Base-by-base conservation (phyloP, 2,329 filamentous ascomycete genomes). In the Cephalotrichum gorgonifer region DNA sequence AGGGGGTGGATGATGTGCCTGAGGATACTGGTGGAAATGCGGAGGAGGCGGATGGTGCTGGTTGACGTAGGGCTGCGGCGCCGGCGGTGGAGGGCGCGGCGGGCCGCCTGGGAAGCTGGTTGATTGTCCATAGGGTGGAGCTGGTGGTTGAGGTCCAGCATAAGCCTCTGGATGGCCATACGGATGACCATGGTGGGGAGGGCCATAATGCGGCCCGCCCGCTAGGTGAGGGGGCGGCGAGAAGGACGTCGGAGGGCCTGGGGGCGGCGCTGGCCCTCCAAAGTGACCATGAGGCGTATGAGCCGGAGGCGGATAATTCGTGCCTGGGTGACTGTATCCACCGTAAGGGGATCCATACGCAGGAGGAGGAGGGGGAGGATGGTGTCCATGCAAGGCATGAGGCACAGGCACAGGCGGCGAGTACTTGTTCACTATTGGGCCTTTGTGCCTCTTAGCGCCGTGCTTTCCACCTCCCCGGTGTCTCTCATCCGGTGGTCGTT, bases 401-500 rank as follows among this genome's bases (percentile, higher is more conserved):
- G n/a, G 45, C 28, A 56, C 56, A 9, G 57, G 53, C 3, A 54
- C 53, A 38, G 54, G 55, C 43, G 61, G 64, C 8, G 58, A 54
- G 48, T 66, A 66, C 55, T 65, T 66, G 43, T 63, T 66, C 53
- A 60, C 65, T 48, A 61, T 62, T 35, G 61, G 60, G 3, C 59
- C 64, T 48, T 59, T 67, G 28, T 44, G 39, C 25, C 25, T 43
- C 41, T 49, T 49, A 11, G 17, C 22, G 7, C 25, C 28, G 22
- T 49, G 28, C 26, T 35, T 49, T 7, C 43, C 47, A 12, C 20
- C 22, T 17, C 25, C 20, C 5, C 47, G 47, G 3, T 30, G 35
- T 12, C 7, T 28, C 14, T 49, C 47, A 3, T 49, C 47, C 26
- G 28, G 8, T 11, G 30, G 41, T 26, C 47, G 30, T 26, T 49